Evolutionary conservation across 345 rosid species (phyloP).

Genomic region (Populus alba): DNA sequence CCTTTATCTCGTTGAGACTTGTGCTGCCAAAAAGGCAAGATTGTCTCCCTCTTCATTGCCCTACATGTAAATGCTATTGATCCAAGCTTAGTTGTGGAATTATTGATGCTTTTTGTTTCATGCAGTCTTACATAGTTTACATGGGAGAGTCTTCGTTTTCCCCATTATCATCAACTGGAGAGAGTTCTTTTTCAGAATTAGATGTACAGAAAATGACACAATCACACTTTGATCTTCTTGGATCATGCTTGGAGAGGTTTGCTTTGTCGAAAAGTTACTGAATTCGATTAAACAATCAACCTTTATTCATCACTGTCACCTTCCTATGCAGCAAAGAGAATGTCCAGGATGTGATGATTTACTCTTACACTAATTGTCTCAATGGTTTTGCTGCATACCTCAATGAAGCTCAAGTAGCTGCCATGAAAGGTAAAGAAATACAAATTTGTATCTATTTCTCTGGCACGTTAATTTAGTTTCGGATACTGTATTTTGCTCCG

Average conservation of each 20-base stretch:
- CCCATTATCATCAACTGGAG: not conserved
- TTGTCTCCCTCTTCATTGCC: not conserved
- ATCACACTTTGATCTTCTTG: conserved; percentile 19
- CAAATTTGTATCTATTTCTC: not conserved
- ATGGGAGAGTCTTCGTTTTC: conserved; percentile 12
- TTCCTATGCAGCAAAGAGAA: not conserved
- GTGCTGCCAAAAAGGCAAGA: conserved; percentile 1
- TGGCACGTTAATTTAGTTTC: too few species aligned
- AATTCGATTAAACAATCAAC: too few species aligned
- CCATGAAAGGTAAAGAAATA: not conserved
- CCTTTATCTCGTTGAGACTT: not conserved
- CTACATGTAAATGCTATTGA: too few species aligned
- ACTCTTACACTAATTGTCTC: conserved; percentile 10
- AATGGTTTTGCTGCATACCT: conserved; percentile 20
- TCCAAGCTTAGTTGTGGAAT: too few species aligned
- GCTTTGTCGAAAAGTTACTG: not conserved
- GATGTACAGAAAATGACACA: not conserved
- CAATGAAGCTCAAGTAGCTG: conserved; percentile 5
- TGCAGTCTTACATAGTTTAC: conserved; percentile 21
- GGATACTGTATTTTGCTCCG: not conserved
- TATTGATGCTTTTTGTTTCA: not conserved
- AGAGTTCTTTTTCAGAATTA: too few species aligned
- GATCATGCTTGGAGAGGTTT: conserved; percentile 13
- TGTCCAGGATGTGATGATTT: not conserved
- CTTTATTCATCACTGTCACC: not conserved